Conservation (phyloP, 352 stramenopile genomes). For the Phytophthora pseudosyringae region DNA sequence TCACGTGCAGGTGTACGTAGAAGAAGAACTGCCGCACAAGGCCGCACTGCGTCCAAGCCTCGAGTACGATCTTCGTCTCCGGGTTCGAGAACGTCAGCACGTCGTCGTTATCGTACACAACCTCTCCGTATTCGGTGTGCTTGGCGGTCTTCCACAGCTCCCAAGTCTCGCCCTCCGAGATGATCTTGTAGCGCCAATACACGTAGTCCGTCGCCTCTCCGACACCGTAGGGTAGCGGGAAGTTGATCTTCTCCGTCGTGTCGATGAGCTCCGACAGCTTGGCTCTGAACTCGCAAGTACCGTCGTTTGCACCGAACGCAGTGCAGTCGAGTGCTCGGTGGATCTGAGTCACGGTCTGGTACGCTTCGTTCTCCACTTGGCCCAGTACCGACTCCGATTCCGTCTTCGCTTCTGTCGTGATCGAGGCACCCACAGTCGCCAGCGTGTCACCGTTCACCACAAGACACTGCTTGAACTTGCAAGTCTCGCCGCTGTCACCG, state of each 20-base stretch:
- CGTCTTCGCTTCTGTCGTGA: conserved; percentile 34
- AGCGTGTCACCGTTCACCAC: conserved; percentile 58
- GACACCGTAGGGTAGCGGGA: conserved; percentile 1
- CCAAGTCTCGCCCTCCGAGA: conserved; percentile 43
- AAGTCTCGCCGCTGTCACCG: conserved; percentile 39
- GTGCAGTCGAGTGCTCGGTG: conserved; percentile 64
- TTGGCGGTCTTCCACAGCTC: conserved; percentile 48
- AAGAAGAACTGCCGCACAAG: conserved; percentile 54
- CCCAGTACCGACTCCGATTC: conserved; percentile 49
- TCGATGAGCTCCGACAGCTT: conserved; percentile 52
- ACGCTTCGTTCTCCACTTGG: conserved; percentile 42
- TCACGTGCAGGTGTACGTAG: conserved; percentile 56
- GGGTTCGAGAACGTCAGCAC: conserved; percentile 44
- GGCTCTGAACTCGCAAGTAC: conserved; percentile 43
- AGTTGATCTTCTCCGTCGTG: conserved; percentile 30
- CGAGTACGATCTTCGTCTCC: conserved; percentile 56
- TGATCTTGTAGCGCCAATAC: conserved; percentile 70
- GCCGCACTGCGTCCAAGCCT: conserved; percentile 71
- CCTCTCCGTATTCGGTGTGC: conserved; percentile 11
- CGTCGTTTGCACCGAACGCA: conserved; percentile 36
- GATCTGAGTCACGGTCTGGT: conserved; percentile 65
- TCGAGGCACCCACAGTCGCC: conserved; percentile 35
- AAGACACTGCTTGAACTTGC: conserved; percentile 64
- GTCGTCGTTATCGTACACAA: conserved; percentile 27
- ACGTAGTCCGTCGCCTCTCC: conserved; percentile 47